Evolutionary conservation across 345 rosid genomes (phyloP).

Genomic region (Pistacia vera): DNA sequence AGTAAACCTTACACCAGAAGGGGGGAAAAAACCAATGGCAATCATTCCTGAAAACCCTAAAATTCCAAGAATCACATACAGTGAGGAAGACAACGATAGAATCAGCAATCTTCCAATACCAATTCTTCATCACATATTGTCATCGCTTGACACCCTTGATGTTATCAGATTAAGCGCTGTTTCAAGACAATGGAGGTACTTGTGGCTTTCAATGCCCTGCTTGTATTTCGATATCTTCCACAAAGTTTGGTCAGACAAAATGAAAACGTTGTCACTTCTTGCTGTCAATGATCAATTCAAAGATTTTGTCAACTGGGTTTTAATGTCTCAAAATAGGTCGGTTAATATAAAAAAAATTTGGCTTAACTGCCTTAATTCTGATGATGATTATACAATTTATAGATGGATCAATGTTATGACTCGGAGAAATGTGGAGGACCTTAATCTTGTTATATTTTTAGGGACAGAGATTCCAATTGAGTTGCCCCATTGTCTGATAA

Average conservation of each 20-base stretch:
- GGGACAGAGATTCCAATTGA: background rate
- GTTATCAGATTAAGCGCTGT: background rate
- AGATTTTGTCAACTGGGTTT: conserved; percentile 8
- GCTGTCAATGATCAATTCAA: background rate
- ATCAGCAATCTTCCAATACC: background rate
- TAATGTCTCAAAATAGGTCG: background rate
- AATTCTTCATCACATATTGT: background rate
- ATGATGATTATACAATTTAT: background rate
- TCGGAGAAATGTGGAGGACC: background rate
- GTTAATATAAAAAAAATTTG: background rate
- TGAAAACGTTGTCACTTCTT: background rate
- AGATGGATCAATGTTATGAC: background rate
- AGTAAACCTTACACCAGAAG: too few relatives aligned
- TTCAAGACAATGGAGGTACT: conserved; percentile 3
- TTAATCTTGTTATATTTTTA: background rate
- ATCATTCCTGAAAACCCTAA: background rate
- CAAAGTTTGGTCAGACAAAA: background rate
- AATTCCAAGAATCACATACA: background rate
- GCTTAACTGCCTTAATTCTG: background rate
- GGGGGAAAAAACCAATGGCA: too few relatives aligned
- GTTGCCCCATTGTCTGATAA: background rate
- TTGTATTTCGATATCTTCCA: background rate
- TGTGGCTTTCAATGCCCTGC: conserved; percentile 9
- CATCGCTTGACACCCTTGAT: conserved; percentile 1
- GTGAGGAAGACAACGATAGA: background rate